Conservation (phyloP, 768 basidiomycete species). For the Lactarius sp. region DNA sequence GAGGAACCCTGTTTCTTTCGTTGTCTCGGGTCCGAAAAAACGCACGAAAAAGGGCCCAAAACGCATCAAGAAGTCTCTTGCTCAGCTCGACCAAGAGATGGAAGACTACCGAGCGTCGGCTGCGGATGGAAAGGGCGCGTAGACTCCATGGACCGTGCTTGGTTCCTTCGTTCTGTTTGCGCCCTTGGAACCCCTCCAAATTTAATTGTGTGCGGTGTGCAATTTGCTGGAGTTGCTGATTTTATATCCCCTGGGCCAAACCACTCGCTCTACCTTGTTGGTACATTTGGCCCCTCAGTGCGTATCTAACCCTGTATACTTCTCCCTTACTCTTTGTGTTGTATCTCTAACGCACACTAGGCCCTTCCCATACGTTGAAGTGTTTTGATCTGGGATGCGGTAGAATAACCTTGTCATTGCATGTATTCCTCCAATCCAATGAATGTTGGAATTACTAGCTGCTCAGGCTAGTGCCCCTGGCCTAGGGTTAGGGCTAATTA, state of each 20-base stretch:
- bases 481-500: conserved; percentile 16
- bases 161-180: conserved; percentile 1
- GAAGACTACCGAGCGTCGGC: conserved; percentile 60
- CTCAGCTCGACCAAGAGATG: conserved; percentile 74
- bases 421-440: background rate
- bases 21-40: conserved; percentile 18
- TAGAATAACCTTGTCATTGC: conserved; percentile 8
- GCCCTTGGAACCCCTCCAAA: background rate
- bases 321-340: background rate
- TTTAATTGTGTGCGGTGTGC: conserved; percentile 2
- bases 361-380: background rate
- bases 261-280: background rate
- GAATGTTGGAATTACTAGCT: background rate
- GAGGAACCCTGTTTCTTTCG: conserved; percentile 9
- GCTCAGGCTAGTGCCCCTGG: background rate
- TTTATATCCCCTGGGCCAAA: background rate
- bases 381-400: background rate
- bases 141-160: background rate
- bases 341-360: conserved; percentile 8
- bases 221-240: conserved; percentile 10
- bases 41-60: conserved; percentile 70
- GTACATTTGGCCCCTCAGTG: conserved; percentile 7
- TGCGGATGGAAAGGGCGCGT: conserved; percentile 3
- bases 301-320: background rate
- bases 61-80: conserved; percentile 63